Percentiles rank a stretch among this genome's conserved stretches.
Evolutionary conservation across 805 yeast species (phyloP).

Genomic region (Wickerhamomyces chambardii): DNA sequence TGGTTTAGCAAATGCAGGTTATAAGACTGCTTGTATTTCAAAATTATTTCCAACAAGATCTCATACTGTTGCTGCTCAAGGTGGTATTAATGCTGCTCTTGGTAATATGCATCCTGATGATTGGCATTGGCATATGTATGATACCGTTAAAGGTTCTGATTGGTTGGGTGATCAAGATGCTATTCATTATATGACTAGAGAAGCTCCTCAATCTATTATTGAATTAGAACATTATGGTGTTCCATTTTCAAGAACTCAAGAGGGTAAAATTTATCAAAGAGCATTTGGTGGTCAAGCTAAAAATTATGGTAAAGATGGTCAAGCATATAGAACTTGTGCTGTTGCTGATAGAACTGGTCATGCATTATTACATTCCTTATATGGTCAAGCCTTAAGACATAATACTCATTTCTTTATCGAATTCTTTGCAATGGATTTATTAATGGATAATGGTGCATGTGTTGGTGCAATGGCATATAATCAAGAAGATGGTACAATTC

Average conservation of each 20-base stretch:
- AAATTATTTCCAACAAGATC: conserved; percentile 97
- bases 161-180: conserved; percentile 99
- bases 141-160: conserved; percentile 97
- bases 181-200: conserved; percentile 97
- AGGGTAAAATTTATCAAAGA: conserved; percentile 96
- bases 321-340: conserved; percentile 98
- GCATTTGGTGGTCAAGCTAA: conserved; percentile 98
- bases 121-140: conserved; percentile 99
- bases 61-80: conserved; percentile 98
- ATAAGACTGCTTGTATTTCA: conserved; percentile 94
- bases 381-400: conserved; percentile 94
- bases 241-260: conserved; percentile 95
- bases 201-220: conserved; percentile 92
- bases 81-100: conserved; percentile 98
- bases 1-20: conserved; percentile 95
- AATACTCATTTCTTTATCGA: conserved; percentile 98
- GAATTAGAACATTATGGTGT: conserved; percentile 98
- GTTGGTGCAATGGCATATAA: conserved; percentile 96
- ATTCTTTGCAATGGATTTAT: conserved; percentile 88
- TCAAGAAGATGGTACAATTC: conserved; percentile 98
- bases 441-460: conserved; percentile 93
- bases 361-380: conserved; percentile 88
- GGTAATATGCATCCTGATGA: conserved; percentile 98
- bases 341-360: conserved; percentile 99
- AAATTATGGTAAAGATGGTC: conserved; percentile 97